phyloP scores from a whole-genome alignment of 148 eudicot species.

The Nyssa sinensis region DNA sequence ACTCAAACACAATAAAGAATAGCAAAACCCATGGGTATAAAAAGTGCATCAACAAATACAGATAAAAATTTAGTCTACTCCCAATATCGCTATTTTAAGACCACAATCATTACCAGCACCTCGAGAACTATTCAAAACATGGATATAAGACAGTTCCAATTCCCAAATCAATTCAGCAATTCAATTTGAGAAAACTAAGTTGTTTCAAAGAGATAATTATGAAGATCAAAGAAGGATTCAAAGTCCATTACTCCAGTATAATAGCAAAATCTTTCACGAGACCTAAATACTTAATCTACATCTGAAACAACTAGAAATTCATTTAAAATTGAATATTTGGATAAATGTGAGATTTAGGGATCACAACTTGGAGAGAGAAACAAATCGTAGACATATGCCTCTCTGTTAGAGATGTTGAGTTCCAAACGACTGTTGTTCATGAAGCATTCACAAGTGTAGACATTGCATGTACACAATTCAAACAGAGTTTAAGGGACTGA shows the following conservation, averaged over 20 bases:
- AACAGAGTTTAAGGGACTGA: too few relatives aligned
- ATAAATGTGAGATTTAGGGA: not conserved
- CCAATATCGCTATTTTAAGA: not conserved
- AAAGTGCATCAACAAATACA: not conserved
- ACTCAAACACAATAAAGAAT: not conserved
- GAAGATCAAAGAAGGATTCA: not conserved
- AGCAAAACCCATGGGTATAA: not conserved
- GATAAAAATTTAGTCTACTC: not conserved
- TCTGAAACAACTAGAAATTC: not conserved
- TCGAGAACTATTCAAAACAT: not conserved
- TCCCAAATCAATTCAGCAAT: not conserved
- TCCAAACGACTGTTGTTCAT: too few relatives aligned
- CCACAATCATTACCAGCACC: not conserved
- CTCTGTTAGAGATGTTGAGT: too few relatives aligned
- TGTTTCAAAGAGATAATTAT: not conserved
- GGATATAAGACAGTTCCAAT: not conserved
- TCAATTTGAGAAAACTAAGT: not conserved
- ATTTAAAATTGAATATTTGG: not conserved
- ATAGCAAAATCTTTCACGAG: not conserved
- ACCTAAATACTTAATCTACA: not conserved
- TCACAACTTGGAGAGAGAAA: too few relatives aligned
- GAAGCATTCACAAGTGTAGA: too few relatives aligned
- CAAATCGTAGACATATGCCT: too few relatives aligned
- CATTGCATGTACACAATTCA: too few relatives aligned
- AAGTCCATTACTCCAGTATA: not conserved